Base-by-base conservation (phyloP, 768 basidiomycete genomes). In the Phylloporus sp. region DNA sequence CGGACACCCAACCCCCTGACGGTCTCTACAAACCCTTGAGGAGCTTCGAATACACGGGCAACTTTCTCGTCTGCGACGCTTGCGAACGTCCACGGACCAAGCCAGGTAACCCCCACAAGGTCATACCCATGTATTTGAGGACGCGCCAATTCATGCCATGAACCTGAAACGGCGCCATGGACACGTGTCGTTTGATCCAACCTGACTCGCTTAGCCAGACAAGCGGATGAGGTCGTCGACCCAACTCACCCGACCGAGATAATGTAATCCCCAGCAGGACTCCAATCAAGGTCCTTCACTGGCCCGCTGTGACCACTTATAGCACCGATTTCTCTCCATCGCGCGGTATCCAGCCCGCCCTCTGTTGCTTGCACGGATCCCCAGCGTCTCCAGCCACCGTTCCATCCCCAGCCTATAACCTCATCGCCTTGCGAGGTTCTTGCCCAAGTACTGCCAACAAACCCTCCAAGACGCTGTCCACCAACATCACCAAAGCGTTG, bases 51-150 rank as follows among this genome's bases (percentile, higher is more conserved):
- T 1, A 97, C 81, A 33, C 96, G 80, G 11, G 82, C 81, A 10
- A 98, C 92, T 66, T 98, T 98, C 67, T 99, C 96, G 58, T 99
- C 96, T 9, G 93, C 92, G 37, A 92, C 84, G 55, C 90, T 94
- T 17, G 84, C 85, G 61, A 97, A 95, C 24, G 78, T 81, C 37
- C 92, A 70, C 0, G 85, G 71, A 48, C 78, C 75, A 37, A 95
- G 74, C 64, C 91, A 94, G 3, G 78, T 79, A 6, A 80, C 84
- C 44, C 83, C 85, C 15, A 94, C 72, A 29, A 98, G 70, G 59
- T 97, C 93, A 64, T 98, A 97, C 7, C 96, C 96, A 68, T 99
- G 96, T 15, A 97, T 83, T 66, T 99, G 96, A 17, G 96, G 96
- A 4, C 96, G 82, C 22, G 79, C 80, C 22, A 98, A 71, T 62